Evolutionary conservation across 345 rosid species (phyloP).

Genomic region (Citrus sp.): DNA sequence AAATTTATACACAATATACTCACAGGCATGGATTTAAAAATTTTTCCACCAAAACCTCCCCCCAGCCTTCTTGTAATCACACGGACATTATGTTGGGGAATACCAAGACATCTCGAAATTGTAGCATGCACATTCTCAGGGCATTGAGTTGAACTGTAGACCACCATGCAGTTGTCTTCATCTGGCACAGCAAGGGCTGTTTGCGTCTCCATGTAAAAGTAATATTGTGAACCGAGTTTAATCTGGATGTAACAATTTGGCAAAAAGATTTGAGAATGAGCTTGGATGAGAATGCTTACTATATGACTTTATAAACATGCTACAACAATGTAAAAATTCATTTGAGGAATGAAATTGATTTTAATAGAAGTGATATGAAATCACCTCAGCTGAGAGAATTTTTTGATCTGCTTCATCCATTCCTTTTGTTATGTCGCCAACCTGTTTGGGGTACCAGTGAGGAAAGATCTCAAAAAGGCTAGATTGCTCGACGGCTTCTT

Average conservation of each 20-base stretch:
- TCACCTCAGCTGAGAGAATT: slow-evolving; percentile 66
- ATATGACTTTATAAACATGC: background rate
- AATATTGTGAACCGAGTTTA: slow-evolving; percentile 76
- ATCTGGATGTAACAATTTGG: slow-evolving; percentile 36
- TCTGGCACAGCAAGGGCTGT: slow-evolving; percentile 90
- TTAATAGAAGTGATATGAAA: background rate
- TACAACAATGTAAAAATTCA: background rate
- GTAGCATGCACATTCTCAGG: slow-evolving; percentile 55
- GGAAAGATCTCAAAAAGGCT: slow-evolving; percentile 74
- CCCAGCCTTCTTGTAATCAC: slow-evolving; percentile 89
- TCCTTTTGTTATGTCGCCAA: slow-evolving; percentile 70
- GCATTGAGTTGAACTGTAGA: slow-evolving; percentile 70
- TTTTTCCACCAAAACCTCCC: slow-evolving; percentile 41
- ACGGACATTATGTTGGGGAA: slow-evolving; percentile 74
- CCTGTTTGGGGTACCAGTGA: slow-evolving; percentile 41
- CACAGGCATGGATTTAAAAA: no score
- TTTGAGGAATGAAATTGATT: background rate
- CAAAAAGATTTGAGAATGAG: background rate
- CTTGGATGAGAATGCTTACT: background rate
- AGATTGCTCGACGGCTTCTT: slow-evolving; percentile 64
- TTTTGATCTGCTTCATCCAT: slow-evolving; percentile 75
- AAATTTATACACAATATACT: background rate
- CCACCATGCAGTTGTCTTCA: slow-evolving; percentile 72
- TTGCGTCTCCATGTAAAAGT: slow-evolving; percentile 88
- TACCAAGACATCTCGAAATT: slow-evolving; percentile 73